Evolutionary conservation across 2,329 filamentous ascomycete genomes (phyloP).

Genomic region (Rutstroemia sp.): DNA sequence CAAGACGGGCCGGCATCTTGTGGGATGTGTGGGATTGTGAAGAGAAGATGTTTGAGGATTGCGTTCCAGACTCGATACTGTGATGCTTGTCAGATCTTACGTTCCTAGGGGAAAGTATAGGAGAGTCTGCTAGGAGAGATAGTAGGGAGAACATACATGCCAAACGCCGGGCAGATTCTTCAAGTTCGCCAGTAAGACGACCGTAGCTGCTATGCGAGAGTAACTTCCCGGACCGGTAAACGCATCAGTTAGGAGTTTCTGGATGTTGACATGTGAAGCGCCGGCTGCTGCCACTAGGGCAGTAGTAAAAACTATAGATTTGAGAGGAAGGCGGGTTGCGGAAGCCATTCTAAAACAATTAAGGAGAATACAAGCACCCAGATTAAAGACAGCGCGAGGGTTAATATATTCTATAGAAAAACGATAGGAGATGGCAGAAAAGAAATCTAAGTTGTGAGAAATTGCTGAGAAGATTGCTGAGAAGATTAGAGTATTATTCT

Average conservation of each 20-base stretch:
- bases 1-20: conserved; percentile 24
- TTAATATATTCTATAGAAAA: background rate
- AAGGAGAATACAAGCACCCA: background rate
- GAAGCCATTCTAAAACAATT: conserved; percentile 24
- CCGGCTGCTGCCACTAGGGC: conserved; percentile 17
- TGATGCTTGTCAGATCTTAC: background rate
- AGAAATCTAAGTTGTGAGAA: background rate
- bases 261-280: conserved; percentile 20
- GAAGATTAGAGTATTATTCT: background rate
- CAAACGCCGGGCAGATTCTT: conserved; percentile 53
- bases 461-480: background rate
- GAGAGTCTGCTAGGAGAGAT: background rate
- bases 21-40: conserved; percentile 33
- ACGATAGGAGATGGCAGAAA: background rate
- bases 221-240: conserved; percentile 28
- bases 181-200: conserved; percentile 43
- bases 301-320: conserved; percentile 21
- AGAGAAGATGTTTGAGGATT: conserved; percentile 37
- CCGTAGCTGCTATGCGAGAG: conserved; percentile 25
- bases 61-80: conserved; percentile 41
- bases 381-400: background rate
- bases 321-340: conserved; percentile 25
- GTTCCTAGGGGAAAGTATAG: background rate
- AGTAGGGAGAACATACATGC: conserved; percentile 41
- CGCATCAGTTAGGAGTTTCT: conserved; percentile 14